Percentiles rank a stretch among this genome's conserved stretches.
These are phyloP conservation scores for Trametes elegans DNA, from an alignment of 768 basidiomycete species.

Conservation along the genomic window DNA sequence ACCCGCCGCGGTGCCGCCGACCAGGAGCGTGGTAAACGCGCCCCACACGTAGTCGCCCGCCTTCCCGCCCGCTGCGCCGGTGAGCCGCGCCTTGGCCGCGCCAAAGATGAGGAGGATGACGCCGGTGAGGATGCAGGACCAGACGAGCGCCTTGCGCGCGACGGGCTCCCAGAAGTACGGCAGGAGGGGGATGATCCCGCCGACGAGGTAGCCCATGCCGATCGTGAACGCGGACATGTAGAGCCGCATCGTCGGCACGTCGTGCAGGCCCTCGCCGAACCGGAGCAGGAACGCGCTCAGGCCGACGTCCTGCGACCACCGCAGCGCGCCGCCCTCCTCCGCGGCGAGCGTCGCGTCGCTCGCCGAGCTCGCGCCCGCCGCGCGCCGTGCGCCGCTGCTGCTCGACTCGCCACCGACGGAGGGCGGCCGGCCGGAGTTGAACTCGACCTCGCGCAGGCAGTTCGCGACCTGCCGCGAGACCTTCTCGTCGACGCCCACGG, in stretches of 20 bases:
- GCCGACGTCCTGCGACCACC: conserved; percentile 78
- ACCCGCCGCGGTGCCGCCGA: conserved; percentile 88
- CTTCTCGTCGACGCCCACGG: conserved; percentile 84
- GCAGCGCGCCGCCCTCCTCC: conserved; percentile 48
- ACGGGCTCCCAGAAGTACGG: conserved; percentile 85
- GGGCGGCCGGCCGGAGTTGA: conserved; percentile 32
- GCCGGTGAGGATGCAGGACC: conserved; percentile 79
- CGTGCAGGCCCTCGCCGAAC: conserved; percentile 95
- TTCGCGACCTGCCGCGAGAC: conserved; percentile 78
- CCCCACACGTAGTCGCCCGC: conserved; percentile 79
- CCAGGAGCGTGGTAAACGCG: conserved; percentile 80
- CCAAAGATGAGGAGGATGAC: conserved; percentile 88
- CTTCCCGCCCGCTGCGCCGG: conserved; percentile 68
- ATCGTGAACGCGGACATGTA: conserved; percentile 94
- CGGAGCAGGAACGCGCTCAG: conserved; percentile 92
- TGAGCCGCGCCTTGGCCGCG: conserved; percentile 83
- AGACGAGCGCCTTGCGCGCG: conserved; percentile 68
- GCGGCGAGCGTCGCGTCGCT: conserved; percentile 38
- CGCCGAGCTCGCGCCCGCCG: conserved; percentile 11
- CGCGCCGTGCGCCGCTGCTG: background rate
- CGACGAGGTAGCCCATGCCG: conserved; percentile 90
- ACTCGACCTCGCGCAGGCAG: conserved; percentile 67
- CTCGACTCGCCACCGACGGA: conserved; percentile 6
- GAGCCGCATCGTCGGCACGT: conserved; percentile 79
- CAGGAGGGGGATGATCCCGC: conserved; percentile 88